Percentiles rank a stretch among this genome's conserved stretches.
phyloP scores from a whole-genome alignment of 75 land plant genomes.

The Larix kaempferi region DNA sequence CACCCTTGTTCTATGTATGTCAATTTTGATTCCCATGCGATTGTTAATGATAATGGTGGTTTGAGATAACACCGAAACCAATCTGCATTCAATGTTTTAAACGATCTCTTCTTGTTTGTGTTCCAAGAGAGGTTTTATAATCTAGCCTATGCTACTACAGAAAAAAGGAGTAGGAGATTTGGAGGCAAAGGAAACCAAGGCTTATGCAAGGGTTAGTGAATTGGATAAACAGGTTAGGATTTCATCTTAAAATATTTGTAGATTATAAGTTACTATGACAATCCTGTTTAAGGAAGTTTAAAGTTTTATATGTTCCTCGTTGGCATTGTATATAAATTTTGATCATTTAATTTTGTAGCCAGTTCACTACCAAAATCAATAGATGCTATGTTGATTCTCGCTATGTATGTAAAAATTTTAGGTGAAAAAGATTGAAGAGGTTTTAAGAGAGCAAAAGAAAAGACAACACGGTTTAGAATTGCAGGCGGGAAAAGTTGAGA shows the following conservation, averaged over 20 bases:
- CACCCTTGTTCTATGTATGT: too few species aligned
- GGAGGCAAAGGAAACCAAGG: conserved; percentile 37
- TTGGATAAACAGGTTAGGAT: conserved; percentile 43
- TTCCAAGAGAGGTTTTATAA: too few species aligned
- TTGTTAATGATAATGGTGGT: too few species aligned
- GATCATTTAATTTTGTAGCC: neutral
- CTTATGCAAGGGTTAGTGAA: conserved; percentile 39
- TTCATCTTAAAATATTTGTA: neutral
- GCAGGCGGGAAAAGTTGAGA: conserved; percentile 31
- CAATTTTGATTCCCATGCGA: too few species aligned
- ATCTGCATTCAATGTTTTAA: too few species aligned
- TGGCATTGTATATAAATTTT: neutral
- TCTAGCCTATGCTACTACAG: conserved; percentile 10
- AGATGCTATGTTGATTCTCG: neutral
- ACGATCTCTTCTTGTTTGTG: too few species aligned
- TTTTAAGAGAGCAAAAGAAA: conserved; percentile 18
- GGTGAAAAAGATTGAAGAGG: conserved; percentile 30
- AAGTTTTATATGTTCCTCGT: too few species aligned
- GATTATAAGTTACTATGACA: neutral
- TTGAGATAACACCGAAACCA: too few species aligned
- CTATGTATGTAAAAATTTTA: conserved; percentile 5
- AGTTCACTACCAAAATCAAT: neutral
- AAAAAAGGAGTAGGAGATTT: conserved; percentile 36
- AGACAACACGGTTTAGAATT: conserved; percentile 26
- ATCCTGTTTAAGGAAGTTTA: neutral